Evolutionary conservation across 2,329 filamentous ascomycete species (phyloP).

Genomic region (Penicillium sp.): DNA sequence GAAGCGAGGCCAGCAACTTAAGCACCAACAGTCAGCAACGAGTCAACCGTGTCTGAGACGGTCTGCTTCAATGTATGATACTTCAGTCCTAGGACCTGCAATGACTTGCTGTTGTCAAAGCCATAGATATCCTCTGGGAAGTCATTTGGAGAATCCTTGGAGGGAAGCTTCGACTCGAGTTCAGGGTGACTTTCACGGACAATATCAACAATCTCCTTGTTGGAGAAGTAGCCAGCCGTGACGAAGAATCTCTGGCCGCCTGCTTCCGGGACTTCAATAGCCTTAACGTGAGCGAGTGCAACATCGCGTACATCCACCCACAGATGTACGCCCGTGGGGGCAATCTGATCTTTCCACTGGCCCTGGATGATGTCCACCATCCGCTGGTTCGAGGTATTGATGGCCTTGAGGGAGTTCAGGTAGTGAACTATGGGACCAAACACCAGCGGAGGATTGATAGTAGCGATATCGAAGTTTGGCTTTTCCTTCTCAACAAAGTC

Average conservation of each 20-base stretch:
- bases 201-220: conserved; percentile 41
- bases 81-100: conserved; percentile 39
- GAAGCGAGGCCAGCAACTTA: conserved; percentile 11
- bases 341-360: conserved; percentile 53
- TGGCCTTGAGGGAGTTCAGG: conserved; percentile 55
- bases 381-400: conserved; percentile 70
- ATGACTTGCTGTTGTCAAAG: conserved; percentile 40
- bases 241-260: conserved; percentile 46
- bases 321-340: conserved; percentile 54
- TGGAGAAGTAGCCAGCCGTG: conserved; percentile 39
- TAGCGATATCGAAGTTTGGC: conserved; percentile 56
- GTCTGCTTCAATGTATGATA: conserved; percentile 39
- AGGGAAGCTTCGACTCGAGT: conserved; percentile 39
- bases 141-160: conserved; percentile 31
- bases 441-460: conserved; percentile 59
- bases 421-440: conserved; percentile 62
- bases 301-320: conserved; percentile 53
- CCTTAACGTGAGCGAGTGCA: conserved; percentile 46
- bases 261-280: conserved; percentile 44
- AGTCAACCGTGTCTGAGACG: conserved; percentile 37
- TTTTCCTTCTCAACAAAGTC: conserved; percentile 54
- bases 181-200: conserved; percentile 43
- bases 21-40: conserved; percentile 31
- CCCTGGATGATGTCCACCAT: conserved; percentile 61
- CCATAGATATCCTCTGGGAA: conserved; percentile 28